These are phyloP conservation scores for Skeletonema menzelii DNA, from an alignment of 108 stramenopile species.

Conservation along the genomic window DNA sequence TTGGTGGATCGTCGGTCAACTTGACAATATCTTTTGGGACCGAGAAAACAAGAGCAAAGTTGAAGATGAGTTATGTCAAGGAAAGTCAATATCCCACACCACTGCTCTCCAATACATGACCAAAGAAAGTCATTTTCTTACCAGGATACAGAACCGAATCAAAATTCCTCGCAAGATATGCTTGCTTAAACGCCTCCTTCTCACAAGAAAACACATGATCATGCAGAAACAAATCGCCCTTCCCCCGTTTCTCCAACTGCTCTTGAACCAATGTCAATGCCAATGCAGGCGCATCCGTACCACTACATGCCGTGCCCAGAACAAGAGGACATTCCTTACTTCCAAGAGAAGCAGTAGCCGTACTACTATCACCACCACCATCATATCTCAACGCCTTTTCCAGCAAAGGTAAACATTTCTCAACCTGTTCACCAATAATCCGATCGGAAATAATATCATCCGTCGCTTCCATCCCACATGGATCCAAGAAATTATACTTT, in stretches of 20 bases:
- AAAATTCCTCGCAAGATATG: constrained; percentile 73
- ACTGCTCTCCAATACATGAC: too few species aligned
- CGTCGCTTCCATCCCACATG: constrained; percentile 76
- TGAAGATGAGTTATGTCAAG: background rate
- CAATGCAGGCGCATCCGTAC: constrained; percentile 81
- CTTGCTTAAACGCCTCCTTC: constrained; percentile 80
- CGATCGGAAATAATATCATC: constrained; percentile 76
- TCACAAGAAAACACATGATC: constrained; percentile 76
- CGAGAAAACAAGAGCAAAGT: background rate
- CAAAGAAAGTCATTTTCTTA: background rate
- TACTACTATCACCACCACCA: too few species aligned
- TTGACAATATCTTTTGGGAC: constrained; percentile 51
- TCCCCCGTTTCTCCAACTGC: constrained; percentile 46
- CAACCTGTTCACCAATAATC: constrained; percentile 58
- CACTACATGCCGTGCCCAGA: constrained; percentile 71
- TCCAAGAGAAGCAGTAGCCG: constrained; percentile 31
- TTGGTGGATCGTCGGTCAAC: constrained; percentile 52
- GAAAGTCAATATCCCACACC: too few species aligned
- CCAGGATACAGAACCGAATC: constrained; percentile 64
- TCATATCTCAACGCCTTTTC: constrained; percentile 10
- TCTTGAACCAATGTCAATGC: constrained; percentile 69
- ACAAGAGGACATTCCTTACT: constrained; percentile 36
- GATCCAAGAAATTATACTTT: constrained; percentile 53
- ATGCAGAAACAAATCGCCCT: constrained; percentile 32
- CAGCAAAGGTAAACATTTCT: constrained; percentile 56